phyloP scores from a whole-genome alignment of 257 asterid genomes.

The Cynanchum wilfordii region DNA sequence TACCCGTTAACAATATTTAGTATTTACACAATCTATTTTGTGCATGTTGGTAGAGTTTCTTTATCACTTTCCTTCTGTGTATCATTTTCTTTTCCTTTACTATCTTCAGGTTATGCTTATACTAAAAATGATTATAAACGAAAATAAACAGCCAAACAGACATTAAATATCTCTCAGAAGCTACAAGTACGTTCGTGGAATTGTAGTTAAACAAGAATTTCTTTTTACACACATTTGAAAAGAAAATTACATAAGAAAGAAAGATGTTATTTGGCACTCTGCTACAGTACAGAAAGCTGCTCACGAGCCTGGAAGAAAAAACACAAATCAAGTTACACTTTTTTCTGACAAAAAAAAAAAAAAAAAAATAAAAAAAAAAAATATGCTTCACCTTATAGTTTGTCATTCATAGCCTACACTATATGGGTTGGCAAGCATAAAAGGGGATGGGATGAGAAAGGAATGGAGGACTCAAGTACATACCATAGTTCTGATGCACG shows the following conservation, averaged over 20 bases:
- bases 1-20: too few relatives aligned
- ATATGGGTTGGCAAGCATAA: not conserved
- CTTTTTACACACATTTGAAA: not conserved
- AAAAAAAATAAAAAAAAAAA: too few relatives aligned
- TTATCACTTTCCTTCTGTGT: not conserved
- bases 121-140: not conserved
- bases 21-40: too few relatives aligned
- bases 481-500: slow-evolving; percentile 79
- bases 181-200: not conserved
- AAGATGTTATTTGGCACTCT: not conserved
- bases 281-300: not conserved
- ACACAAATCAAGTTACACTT: not conserved
- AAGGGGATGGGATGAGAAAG: not conserved
- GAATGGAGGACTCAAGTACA: not conserved
- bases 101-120: not conserved
- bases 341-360: too few relatives aligned
- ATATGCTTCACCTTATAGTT: not conserved
- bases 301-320: slow-evolving; percentile 19
- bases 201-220: not conserved
- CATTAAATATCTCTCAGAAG: not conserved
- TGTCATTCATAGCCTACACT: not conserved
- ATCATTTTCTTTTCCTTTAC: not conserved
- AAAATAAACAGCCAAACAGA: not conserved
- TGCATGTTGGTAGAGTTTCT: too few relatives aligned
- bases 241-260: not conserved